phyloP scores from a whole-genome alignment of 108 stramenopile species.

The Fistulifera solaris region DNA sequence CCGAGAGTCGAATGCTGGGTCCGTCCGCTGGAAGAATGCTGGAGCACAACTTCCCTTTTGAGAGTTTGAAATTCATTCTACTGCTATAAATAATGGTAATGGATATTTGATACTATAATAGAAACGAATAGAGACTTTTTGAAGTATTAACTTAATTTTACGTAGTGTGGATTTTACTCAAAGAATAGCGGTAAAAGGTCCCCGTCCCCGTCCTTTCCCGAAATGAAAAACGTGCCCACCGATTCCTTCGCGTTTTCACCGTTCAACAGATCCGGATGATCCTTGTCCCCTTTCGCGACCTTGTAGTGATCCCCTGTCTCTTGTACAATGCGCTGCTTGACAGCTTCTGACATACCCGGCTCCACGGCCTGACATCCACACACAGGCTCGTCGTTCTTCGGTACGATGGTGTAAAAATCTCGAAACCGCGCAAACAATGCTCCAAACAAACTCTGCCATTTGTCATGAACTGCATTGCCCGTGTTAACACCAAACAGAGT shows the following conservation, averaged over 20 bases:
- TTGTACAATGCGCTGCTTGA: conserved; percentile 33
- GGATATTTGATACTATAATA: too few relatives aligned
- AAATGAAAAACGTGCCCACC: too few relatives aligned
- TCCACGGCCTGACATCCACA: conserved; percentile 37
- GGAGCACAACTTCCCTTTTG: conserved; percentile 17
- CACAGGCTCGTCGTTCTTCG: conserved; percentile 18
- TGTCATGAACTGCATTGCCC: conserved; percentile 26
- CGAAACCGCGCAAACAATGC: conserved; percentile 55
- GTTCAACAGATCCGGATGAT: too few relatives aligned
- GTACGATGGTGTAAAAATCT: conserved; percentile 42
- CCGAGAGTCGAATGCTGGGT: conserved; percentile 23
- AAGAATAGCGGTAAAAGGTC: too few relatives aligned
- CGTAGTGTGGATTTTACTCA: too few relatives aligned
- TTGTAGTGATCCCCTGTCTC: conserved; percentile 29
- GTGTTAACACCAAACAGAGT: conserved; percentile 26
- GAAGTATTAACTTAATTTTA: too few relatives aligned
- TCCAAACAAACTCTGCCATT: conserved; percentile 51
- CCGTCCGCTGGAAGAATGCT: conserved; percentile 27
- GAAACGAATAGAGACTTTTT: too few relatives aligned
- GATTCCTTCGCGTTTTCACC: too few relatives aligned
- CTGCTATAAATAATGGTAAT: too few relatives aligned
- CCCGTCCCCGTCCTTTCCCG: too few relatives aligned
- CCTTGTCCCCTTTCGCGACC: neutral
- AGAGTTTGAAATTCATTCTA: too few relatives aligned
- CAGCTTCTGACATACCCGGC: conserved; percentile 26